Conservation (phyloP, 169 alveolate species). For the Cyclospora cayetanensis region DNA sequence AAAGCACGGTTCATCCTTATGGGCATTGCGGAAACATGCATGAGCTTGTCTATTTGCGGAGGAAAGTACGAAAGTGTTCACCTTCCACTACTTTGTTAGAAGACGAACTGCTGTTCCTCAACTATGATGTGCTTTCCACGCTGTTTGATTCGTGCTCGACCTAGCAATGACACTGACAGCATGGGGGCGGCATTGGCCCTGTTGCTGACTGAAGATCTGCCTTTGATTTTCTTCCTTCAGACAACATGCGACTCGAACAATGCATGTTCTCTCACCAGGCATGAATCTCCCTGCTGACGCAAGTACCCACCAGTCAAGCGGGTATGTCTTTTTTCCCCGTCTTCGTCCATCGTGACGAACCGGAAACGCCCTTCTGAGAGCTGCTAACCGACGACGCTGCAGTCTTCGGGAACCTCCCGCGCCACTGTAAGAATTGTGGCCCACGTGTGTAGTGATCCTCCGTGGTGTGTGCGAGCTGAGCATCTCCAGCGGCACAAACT, state of each 20-base stretch:
- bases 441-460: slow-evolving; percentile 18
- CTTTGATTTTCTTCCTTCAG: slow-evolving; percentile 8
- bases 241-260: slow-evolving; percentile 59
- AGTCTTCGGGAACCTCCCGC: slow-evolving; percentile 25
- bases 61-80: neutral
- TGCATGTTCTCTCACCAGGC: slow-evolving; percentile 20
- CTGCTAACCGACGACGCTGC: neutral
- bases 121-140: slow-evolving; percentile 14
- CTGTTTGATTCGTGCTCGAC: too few species aligned
- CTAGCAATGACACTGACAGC: slow-evolving; percentile 23
- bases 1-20: too few species aligned
- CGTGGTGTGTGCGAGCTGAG: slow-evolving; percentile 10
- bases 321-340: neutral
- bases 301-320: slow-evolving; percentile 22
- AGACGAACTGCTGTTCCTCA: neutral
- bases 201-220: neutral
- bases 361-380: neutral
- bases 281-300: neutral
- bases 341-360: neutral
- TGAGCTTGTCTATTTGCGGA: neutral
- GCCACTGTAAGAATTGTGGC: slow-evolving; percentile 48
- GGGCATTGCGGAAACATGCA: neutral
- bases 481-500: neutral
- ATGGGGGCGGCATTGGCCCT: slow-evolving; percentile 41
- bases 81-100: slow-evolving; percentile 63